Percentiles rank a stretch among this genome's conserved stretches.
Evolutionary conservation across 306 rosid species (phyloP).

Genomic region (Citrullus amarus): DNA sequence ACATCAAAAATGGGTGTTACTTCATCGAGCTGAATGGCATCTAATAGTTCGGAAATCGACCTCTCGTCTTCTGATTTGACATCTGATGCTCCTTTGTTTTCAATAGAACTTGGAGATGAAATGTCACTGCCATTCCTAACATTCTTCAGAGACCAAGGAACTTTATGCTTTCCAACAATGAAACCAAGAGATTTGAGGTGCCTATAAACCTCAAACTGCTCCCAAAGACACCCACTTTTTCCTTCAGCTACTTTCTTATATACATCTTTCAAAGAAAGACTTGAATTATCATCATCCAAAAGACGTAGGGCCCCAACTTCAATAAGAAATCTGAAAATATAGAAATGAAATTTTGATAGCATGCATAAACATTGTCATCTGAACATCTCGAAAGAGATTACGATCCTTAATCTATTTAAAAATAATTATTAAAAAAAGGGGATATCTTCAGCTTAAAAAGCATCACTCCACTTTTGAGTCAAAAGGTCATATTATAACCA

Average conservation of each 20-base stretch:
- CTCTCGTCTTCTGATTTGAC: conserved; percentile 13
- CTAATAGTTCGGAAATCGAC: conserved; percentile 28
- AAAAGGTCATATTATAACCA: too few relatives aligned
- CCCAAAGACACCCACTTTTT: conserved; percentile 48
- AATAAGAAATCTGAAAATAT: conserved; percentile 46
- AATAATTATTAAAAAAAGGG: neutral
- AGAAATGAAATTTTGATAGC: neutral
- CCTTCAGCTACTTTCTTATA: conserved; percentile 32
- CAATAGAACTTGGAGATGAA: conserved; percentile 19
- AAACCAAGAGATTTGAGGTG: conserved; percentile 76
- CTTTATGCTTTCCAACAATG: conserved; percentile 43
- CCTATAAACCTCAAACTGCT: conserved; percentile 67
- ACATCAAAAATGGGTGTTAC: conserved; percentile 49
- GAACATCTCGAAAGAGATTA: neutral
- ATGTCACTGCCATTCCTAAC: conserved; percentile 11
- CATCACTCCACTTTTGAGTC: neutral
- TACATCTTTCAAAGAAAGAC: conserved; percentile 40
- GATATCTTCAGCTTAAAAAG: neutral
- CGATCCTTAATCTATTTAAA: neutral
- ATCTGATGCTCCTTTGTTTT: conserved; percentile 18
- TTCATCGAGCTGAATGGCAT: conserved; percentile 34
- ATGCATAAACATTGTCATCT: neutral
- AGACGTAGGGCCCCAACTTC: conserved; percentile 57
- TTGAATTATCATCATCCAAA: conserved; percentile 22
- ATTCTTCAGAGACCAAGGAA: conserved; percentile 58